phyloP scores from a whole-genome alignment of 345 rosid species.

The Corymbia maculata region DNA sequence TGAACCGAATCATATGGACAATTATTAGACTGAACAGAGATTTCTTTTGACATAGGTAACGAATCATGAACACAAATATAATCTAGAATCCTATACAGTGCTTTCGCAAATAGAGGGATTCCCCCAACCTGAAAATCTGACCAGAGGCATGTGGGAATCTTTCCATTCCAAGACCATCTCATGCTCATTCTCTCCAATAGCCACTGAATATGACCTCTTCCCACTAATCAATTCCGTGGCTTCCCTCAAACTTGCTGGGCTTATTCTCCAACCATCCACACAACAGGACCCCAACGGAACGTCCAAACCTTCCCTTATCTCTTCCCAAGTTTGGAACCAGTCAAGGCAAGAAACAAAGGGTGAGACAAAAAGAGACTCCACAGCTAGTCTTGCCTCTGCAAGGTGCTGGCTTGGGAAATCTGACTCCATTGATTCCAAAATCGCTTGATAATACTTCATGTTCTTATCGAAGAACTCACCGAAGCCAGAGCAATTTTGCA shows the following conservation, averaged over 20 bases:
- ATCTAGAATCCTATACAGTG: background rate
- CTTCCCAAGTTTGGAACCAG: slow-evolving; percentile 27
- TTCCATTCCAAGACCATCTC: slow-evolving; percentile 31
- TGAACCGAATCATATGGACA: no score
- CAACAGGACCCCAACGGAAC: background rate
- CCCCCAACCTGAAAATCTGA: slow-evolving; percentile 26
- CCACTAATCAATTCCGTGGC: slow-evolving; percentile 22
- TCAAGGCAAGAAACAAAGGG: slow-evolving; percentile 21
- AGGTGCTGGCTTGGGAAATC: slow-evolving; percentile 8
- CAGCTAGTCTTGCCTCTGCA: slow-evolving; percentile 24
- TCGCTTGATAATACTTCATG: slow-evolving; percentile 18
- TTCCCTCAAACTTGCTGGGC: slow-evolving; percentile 24
- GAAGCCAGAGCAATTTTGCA: background rate
- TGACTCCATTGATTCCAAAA: slow-evolving; percentile 22
- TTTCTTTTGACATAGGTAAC: no score
- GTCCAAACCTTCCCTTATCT: background rate
- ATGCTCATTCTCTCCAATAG: slow-evolving; percentile 12
- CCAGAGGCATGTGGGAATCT: slow-evolving; percentile 13
- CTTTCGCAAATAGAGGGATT: background rate
- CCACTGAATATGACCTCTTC: slow-evolving; percentile 14
- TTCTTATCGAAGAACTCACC: slow-evolving; percentile 17
- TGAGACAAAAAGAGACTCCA: slow-evolving; percentile 31
- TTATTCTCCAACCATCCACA: slow-evolving; percentile 9
- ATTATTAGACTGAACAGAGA: background rate
- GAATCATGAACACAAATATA: background rate